Conservation (phyloP, 1,139 yeast species). For the Yamadazyma sp. region DNA sequence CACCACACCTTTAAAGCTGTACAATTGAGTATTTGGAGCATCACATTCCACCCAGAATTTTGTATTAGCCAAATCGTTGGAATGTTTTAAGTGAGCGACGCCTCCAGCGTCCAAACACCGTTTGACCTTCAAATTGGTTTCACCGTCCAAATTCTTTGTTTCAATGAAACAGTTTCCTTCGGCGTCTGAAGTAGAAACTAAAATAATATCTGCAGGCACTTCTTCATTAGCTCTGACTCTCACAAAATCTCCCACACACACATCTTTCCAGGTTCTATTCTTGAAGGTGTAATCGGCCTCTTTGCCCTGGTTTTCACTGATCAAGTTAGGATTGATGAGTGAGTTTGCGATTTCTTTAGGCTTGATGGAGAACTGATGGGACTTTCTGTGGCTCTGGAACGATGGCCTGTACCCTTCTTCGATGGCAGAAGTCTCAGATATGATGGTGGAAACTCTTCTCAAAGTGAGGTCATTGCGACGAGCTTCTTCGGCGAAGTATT, state of each 20-base stretch:
- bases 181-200: conserved; percentile 77
- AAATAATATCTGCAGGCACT: conserved; percentile 86
- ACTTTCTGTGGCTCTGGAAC: conserved; percentile 14
- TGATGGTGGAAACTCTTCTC: conserved; percentile 40
- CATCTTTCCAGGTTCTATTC: conserved; percentile 82
- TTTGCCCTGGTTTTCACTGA: conserved; percentile 17
- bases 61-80: conserved; percentile 71
- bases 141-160: conserved; percentile 95
- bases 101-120: conserved; percentile 74
- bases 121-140: conserved; percentile 84
- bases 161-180: conserved; percentile 94
- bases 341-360: conserved; percentile 22
- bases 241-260: conserved; percentile 85
- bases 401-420: conserved; percentile 12
- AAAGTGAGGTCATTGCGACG: conserved; percentile 30
- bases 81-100: conserved; percentile 51
- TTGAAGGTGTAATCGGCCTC: conserved; percentile 40
- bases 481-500: conserved; percentile 27
- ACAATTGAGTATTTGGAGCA: conserved; percentile 81
- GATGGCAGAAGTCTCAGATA: conserved; percentile 27
- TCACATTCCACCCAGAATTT: conserved; percentile 89
- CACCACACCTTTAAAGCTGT: conserved; percentile 83
- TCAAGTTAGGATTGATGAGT: conserved; percentile 31
- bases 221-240: conserved; percentile 85
- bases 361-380: conserved; percentile 18